These are phyloP conservation scores for Penicillium paxilli DNA, from an alignment of 495 filamentous ascomycete genomes.

Conservation along the genomic window DNA sequence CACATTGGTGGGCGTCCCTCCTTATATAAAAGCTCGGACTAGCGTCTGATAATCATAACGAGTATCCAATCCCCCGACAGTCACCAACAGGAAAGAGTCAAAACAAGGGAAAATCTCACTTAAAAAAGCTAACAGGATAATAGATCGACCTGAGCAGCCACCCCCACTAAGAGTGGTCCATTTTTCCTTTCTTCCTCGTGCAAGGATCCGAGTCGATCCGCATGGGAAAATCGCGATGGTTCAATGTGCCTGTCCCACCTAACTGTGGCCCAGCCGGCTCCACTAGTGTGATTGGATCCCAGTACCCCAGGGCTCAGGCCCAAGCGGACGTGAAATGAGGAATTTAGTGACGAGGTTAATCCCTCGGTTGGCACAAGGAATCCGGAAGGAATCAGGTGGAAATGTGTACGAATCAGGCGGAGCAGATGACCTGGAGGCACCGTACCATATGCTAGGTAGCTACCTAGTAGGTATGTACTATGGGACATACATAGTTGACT, in stretches of 20 bases:
- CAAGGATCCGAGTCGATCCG: conserved; percentile 34
- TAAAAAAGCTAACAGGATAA: conserved; percentile 1
- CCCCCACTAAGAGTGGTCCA: conserved; percentile 5
- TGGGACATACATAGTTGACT: no score
- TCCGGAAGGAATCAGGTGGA: neutral
- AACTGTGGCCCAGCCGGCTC: conserved; percentile 18
- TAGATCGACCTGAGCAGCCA: conserved; percentile 1
- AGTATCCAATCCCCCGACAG: conserved; percentile 24
- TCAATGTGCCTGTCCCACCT: conserved; percentile 33
- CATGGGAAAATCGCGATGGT: conserved; percentile 27
- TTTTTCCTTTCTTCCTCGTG: conserved; percentile 14
- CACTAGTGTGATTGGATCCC: conserved; percentile 20
- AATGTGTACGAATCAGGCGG: neutral
- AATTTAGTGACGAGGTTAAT: neutral
- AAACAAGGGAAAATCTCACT: neutral
- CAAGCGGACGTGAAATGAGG: neutral
- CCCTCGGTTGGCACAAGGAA: neutral
- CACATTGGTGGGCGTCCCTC: conserved; percentile 25
- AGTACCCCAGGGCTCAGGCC: neutral
- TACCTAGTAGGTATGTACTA: no score
- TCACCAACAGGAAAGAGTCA: conserved; percentile 2
- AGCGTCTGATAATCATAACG: conserved; percentile 31
- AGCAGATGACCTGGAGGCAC: neutral
- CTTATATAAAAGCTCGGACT: conserved; percentile 37
- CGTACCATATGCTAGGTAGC: no score